These are phyloP conservation scores for Penicillium sp. DNA, from an alignment of 2,329 filamentous ascomycete species.

Conservation along the genomic window DNA sequence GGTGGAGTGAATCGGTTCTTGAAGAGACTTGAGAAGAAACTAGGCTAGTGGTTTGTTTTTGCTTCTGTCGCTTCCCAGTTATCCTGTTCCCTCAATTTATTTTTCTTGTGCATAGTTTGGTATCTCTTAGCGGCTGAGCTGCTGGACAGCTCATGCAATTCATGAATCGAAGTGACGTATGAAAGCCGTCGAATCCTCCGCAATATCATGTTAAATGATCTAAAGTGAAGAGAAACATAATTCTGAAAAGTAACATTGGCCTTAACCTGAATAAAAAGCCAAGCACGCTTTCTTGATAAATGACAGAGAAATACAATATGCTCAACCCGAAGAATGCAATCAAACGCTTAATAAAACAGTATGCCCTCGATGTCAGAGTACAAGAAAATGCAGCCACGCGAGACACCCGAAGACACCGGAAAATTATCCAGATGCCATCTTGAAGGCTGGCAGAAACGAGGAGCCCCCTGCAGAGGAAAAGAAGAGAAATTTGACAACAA, in stretches of 20 bases:
- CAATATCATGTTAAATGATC: not conserved
- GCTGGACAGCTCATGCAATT: not conserved
- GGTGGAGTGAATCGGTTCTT: conserved; percentile 46
- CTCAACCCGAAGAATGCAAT: conserved; percentile 22
- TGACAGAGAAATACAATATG: conserved; percentile 16
- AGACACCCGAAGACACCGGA: not conserved
- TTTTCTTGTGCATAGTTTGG: not conserved
- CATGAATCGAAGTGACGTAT: not conserved
- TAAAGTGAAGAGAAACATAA: not conserved
- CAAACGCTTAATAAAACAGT: conserved; percentile 20
- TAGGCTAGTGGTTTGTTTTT: conserved; percentile 10
- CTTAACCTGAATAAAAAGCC: not conserved
- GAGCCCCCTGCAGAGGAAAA: not conserved
- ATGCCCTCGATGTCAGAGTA: conserved; percentile 14
- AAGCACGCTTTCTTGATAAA: conserved; percentile 4
- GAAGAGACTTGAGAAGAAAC: conserved; percentile 47
- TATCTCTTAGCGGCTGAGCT: not conserved
- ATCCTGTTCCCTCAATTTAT: not conserved
- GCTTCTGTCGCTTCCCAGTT: not conserved
- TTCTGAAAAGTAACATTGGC: conserved; percentile 4
- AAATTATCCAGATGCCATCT: not conserved
- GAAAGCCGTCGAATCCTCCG: not conserved
- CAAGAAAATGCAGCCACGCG: conserved; percentile 5
- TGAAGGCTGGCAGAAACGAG: not conserved
- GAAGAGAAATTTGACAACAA: not conserved